Conservation (phyloP, 1,139 yeast genomes). For the Citeromyces hawaiiensis region DNA sequence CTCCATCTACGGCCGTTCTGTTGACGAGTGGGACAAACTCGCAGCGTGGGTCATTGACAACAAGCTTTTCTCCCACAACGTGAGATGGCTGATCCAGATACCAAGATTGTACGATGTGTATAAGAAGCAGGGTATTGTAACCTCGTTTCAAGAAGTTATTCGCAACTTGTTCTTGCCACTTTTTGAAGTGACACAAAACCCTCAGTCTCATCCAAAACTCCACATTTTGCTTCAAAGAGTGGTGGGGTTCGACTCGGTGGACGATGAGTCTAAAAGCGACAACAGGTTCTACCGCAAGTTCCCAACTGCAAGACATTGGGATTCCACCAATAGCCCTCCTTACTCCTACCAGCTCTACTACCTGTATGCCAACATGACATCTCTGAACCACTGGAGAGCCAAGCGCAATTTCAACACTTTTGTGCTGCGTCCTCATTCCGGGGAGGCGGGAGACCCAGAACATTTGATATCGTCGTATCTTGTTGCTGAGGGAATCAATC, state of each 20-base stretch:
- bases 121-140: slow-evolving; percentile 60
- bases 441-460: slow-evolving; percentile 99
- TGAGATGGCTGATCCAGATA: slow-evolving; percentile 91
- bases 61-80: slow-evolving; percentile 83
- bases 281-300: slow-evolving; percentile 66
- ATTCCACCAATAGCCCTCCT: slow-evolving; percentile 75
- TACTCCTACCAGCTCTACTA: slow-evolving; percentile 90
- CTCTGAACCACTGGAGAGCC: slow-evolving; percentile 73
- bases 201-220: slow-evolving; percentile 77
- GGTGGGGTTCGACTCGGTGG: slow-evolving; percentile 96
- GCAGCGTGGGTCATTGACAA: slow-evolving; percentile 95
- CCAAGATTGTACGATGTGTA: slow-evolving; percentile 90
- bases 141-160: slow-evolving; percentile 63
- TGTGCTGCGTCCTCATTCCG: slow-evolving; percentile 93
- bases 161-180: slow-evolving; percentile 78
- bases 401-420: slow-evolving; percentile 72
- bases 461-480: slow-evolving; percentile 85
- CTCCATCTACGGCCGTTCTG: slow-evolving; percentile 81
- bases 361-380: slow-evolving; percentile 71
- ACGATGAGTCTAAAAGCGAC: slow-evolving; percentile 92
- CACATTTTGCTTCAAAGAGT: slow-evolving; percentile 84
- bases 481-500: slow-evolving; percentile 86
- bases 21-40: slow-evolving; percentile 89
- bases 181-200: slow-evolving; percentile 80
- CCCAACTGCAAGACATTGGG: slow-evolving; percentile 81